Percentiles rank a stretch among this genome's conserved stretches.
phyloP scores from a whole-genome alignment of 2,329 filamentous ascomycete species.

The Juglanconis sp. region DNA sequence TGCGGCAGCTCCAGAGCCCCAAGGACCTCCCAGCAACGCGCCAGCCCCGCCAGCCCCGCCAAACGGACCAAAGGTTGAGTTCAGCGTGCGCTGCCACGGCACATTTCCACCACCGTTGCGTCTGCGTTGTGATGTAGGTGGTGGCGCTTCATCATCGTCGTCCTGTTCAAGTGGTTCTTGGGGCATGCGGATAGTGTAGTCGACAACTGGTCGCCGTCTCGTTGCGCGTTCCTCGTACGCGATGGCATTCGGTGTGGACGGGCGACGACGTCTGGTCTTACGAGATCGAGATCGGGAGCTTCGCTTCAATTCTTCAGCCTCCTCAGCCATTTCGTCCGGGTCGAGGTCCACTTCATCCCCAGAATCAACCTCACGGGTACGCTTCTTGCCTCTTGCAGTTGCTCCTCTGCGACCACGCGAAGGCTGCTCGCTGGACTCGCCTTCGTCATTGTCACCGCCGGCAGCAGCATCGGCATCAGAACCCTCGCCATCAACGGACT shows the following conservation, averaged over 20 bases:
- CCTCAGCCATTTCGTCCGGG: conserved; percentile 62
- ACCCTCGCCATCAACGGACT: conserved; percentile 53
- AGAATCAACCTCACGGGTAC: conserved; percentile 47
- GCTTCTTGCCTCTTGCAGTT: conserved; percentile 41
- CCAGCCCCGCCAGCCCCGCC: conserved; percentile 75
- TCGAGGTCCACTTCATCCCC: conserved; percentile 58
- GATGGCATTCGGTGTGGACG: conserved; percentile 48
- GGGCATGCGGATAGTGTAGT: conserved; percentile 77
- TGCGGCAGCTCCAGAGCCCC: conserved; percentile 64
- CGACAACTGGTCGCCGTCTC: conserved; percentile 61
- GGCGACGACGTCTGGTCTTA: conserved; percentile 41
- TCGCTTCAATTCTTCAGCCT: conserved; percentile 59
- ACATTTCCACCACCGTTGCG: conserved; percentile 57
- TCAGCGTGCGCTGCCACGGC: conserved; percentile 74
- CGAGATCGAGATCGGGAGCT: conserved; percentile 47
- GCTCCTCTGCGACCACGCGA: conserved; percentile 43
- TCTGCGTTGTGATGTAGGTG: conserved; percentile 61
- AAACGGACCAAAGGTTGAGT: conserved; percentile 90
- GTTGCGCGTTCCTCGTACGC: conserved; percentile 55
- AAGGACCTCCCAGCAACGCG: conserved; percentile 70
- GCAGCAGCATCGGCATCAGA: conserved; percentile 32
- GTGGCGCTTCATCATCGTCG: conserved; percentile 62
- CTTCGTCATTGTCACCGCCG: conserved; percentile 41
- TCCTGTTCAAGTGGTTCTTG: conserved; percentile 70
- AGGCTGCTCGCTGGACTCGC: conserved; percentile 46